phyloP scores from a whole-genome alignment of 140 eudicot species.

The Cichorium intybus region DNA sequence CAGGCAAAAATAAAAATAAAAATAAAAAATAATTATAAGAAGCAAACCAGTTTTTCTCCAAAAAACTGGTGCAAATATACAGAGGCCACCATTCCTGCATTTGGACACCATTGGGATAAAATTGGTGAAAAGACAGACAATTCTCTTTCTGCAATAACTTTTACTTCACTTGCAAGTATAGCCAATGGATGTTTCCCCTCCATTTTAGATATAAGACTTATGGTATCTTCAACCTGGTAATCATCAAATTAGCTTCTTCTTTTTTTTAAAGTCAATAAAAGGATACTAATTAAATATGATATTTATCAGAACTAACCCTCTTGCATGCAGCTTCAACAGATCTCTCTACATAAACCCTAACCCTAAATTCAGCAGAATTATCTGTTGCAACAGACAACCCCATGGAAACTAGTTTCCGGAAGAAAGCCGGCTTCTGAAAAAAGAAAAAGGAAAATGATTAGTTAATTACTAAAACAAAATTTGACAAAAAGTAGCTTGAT shows the following conservation, averaged over 20 bases:
- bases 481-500: background rate
- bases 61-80: constrained; percentile 56
- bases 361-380: constrained; percentile 36
- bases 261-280: constrained; percentile 7
- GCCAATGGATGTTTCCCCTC: constrained; percentile 65
- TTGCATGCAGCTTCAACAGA: constrained; percentile 70
- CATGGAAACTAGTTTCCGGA: constrained; percentile 52
- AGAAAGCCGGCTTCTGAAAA: constrained; percentile 57
- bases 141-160: constrained; percentile 57
- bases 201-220: constrained; percentile 45
- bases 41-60: constrained; percentile 82
- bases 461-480: constrained; percentile 7
- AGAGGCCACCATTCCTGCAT: constrained; percentile 65
- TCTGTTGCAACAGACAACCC: constrained; percentile 48
- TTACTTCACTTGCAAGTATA: constrained; percentile 71
- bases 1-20: too few relatives aligned
- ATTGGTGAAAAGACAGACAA: constrained; percentile 55
- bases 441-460: constrained; percentile 14
- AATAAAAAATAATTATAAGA: background rate
- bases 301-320: constrained; percentile 54
- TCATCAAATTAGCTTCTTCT: constrained; percentile 11
- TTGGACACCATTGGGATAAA: constrained; percentile 66
- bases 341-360: constrained; percentile 48
- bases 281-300: background rate
- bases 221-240: constrained; percentile 46